A percentile compares a stretch with the other conserved stretches of the same genome.
Evolutionary conservation across 1,284 basidiomycete genomes (phyloP).

Genomic region (Trichosporon faecale): DNA sequence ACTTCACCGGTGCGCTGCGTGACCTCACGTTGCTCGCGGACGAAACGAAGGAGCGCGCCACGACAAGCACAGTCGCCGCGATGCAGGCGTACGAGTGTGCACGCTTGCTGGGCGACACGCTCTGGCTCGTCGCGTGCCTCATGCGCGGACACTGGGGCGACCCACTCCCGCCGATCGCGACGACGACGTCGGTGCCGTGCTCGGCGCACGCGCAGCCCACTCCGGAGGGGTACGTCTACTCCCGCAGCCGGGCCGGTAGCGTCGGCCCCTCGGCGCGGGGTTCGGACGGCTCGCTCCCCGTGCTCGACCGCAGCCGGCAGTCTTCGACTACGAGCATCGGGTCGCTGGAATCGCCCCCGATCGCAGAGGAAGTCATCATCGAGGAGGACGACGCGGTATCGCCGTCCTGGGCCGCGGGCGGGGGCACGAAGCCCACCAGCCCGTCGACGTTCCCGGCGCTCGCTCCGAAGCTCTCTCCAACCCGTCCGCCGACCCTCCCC

Average conservation of each 20-base stretch:
- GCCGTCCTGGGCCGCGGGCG: background rate
- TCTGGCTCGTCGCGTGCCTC: background rate
- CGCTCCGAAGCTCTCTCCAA: background rate
- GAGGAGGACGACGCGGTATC: constrained; percentile 10
- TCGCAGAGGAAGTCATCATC: constrained; percentile 22
- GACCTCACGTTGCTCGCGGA: constrained; percentile 44
- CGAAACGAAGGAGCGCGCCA: constrained; percentile 41
- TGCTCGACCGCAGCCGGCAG: background rate
- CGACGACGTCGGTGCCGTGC: background rate
- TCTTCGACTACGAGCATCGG: constrained; percentile 2
- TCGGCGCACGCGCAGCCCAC: constrained; percentile 3
- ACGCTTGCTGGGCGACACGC: constrained; percentile 44
- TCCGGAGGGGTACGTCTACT: constrained; percentile 4
- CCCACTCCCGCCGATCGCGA: background rate
- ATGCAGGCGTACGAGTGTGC: constrained; percentile 43
- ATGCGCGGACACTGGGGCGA: background rate
- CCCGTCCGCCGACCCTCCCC: background rate
- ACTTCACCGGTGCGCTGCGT: constrained; percentile 40
- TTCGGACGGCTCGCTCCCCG: constrained; percentile 3
- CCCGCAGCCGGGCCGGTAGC: background rate
- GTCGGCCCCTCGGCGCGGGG: background rate
- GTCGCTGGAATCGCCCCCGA: constrained; percentile 12
- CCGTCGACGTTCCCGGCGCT: background rate
- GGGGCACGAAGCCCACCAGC: background rate
- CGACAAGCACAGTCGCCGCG: constrained; percentile 35